Percentiles rank a stretch among this genome's conserved stretches.
phyloP scores from a whole-genome alignment of 352 stramenopile genomes.

The Globisporangium spiculum region DNA sequence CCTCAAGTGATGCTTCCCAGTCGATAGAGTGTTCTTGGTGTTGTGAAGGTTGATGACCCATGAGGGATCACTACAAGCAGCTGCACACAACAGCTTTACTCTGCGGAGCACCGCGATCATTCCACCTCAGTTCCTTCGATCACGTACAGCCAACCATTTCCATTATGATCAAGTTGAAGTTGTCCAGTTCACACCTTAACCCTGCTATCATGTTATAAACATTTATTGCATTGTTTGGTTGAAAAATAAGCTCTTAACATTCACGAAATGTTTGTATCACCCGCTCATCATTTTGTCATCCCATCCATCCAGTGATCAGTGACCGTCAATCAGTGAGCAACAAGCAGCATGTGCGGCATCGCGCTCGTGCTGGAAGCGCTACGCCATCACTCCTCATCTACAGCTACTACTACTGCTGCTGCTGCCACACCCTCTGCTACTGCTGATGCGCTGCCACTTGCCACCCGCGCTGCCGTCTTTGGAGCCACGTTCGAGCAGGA shows the following conservation, averaged over 20 bases:
- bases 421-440: background rate
- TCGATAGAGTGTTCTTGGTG: no score
- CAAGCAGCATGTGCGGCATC: conserved; percentile 34
- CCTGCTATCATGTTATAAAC: no score
- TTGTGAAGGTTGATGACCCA: no score
- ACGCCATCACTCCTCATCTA: background rate
- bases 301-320: background rate
- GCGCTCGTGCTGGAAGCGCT: conserved; percentile 24
- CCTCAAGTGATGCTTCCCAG: no score
- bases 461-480: background rate
- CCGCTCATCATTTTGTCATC: background rate
- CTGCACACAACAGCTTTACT: no score
- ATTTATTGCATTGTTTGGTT: no score
- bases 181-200: no score
- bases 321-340: background rate
- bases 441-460: background rate
- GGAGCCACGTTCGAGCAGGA: conserved; percentile 13
- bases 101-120: no score
- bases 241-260: background rate
- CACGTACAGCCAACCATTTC: no score
- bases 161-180: no score
- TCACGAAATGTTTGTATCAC: background rate
- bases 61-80: no score
- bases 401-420: background rate
- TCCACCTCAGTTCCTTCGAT: no score